Conservation (phyloP, 2,329 filamentous ascomycete genomes). For the Stagonosporopsis rhizophila region DNA sequence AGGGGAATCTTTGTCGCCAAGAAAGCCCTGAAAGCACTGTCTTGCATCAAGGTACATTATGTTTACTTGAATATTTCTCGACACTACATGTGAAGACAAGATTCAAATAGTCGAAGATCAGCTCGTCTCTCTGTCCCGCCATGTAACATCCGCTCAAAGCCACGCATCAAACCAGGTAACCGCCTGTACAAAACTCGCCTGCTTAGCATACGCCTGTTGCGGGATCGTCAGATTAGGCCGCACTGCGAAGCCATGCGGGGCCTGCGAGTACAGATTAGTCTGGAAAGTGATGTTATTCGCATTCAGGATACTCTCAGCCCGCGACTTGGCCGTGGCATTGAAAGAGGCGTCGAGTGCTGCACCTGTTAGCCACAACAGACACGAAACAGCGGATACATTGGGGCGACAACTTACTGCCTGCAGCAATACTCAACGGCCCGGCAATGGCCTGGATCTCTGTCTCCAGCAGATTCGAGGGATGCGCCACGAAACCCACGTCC, state of each 20-base stretch:
- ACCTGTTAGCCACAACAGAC: conserved; percentile 17
- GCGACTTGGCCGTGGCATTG: conserved; percentile 23
- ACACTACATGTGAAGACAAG: too few relatives aligned
- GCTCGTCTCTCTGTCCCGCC: too few relatives aligned
- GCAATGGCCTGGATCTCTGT: conserved; percentile 70
- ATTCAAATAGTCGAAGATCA: too few relatives aligned
- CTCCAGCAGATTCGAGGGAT: conserved; percentile 72
- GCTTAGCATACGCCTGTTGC: conserved; percentile 46
- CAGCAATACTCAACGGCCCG: conserved; percentile 72
- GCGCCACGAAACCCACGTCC: conserved; percentile 71
- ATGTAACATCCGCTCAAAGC: conserved; percentile 19
- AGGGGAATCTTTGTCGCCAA: too few relatives aligned
- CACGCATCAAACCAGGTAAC: conserved; percentile 49
- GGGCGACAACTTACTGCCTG: conserved; percentile 50
- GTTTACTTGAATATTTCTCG: too few relatives aligned
- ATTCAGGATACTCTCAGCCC: conserved; percentile 37
- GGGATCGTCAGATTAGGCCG: conserved; percentile 39
- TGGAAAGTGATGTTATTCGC: conserved; percentile 43
- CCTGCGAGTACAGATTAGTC: conserved; percentile 40
- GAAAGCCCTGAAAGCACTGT: too few relatives aligned
- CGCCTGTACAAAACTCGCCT: conserved; percentile 45
- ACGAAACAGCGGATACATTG: background rate
- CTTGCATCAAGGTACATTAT: too few relatives aligned
- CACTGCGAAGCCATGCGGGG: conserved; percentile 48
- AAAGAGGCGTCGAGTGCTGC: conserved; percentile 32